Evolutionary conservation across 768 basidiomycete species (phyloP), one percentile per base, ranked within the genome.

Genomic region (Suillus occidentalis): DNA sequence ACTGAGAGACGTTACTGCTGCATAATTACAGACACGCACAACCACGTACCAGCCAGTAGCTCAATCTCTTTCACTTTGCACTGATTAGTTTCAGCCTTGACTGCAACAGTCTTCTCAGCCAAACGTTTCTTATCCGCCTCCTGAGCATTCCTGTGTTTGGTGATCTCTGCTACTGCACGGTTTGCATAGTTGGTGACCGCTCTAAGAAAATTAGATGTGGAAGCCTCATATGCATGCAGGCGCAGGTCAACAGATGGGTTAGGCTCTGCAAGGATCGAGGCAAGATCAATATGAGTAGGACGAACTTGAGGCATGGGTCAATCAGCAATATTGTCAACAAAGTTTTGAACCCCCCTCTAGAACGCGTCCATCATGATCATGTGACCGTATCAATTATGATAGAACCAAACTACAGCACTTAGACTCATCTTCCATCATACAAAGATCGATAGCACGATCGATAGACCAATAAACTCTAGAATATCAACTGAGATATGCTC

Each of bases 41-140:
- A 53, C 4, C 28, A 79, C 85, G n/a, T 74, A 94, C 94, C 85
- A 63, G 86, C 84, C 3, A 93, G 82, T 63, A 96, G 82, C 60
- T 92, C 89, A 37, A 93, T 89, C 76, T 95, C 94, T 70, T 82
- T 84, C 60, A 91, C 72, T 69, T 94, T 91, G 77, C 91, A 94
- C 52, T 87, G 80, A 62, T 86, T 88, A 2, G 85, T 94, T 75
- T 94, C 89, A 0, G 79, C 70, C 72, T 95, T 90, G 0, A 87
- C 80, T 9, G 84, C 80, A 52, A 87, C 82, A 10, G 78, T 85
- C 72, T 85, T 87, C 58, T 94, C 94, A 9, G 77, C 65, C 0
- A 87, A 66, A 65, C 83, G 84, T 72, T 89, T 90, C 77, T 85
- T 87, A 72, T 88, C 87, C 1, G 82, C 74, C 2, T 79, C 79